A percentile compares a stretch with the other conserved stretches of the same genome.
These are phyloP conservation scores for Colletotrichum abscissum DNA, from an alignment of 2,329 filamentous ascomycete species.

Conservation along the genomic window DNA sequence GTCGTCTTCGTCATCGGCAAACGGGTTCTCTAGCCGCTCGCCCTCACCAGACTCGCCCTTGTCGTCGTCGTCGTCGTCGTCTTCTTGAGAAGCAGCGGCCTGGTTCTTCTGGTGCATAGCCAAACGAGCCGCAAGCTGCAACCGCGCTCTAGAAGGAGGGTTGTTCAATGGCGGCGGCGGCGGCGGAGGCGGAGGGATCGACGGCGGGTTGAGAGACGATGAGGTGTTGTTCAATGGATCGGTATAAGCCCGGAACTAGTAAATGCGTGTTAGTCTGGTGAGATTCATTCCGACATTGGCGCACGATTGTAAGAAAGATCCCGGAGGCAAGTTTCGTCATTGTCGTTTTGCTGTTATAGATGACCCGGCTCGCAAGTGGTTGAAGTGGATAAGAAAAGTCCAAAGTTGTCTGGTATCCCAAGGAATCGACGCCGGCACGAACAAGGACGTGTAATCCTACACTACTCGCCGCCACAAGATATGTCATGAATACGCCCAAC, in stretches of 20 bases:
- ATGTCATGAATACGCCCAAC: slow-evolving; percentile 23
- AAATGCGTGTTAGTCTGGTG: slow-evolving; percentile 22
- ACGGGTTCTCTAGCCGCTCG: slow-evolving; percentile 57
- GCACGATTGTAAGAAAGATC: not conserved
- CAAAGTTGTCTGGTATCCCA: slow-evolving; percentile 35
- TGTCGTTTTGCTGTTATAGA: slow-evolving; percentile 9
- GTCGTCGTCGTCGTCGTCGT: slow-evolving; percentile 49
- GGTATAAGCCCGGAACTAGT: slow-evolving; percentile 69
- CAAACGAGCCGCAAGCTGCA: slow-evolving; percentile 90
- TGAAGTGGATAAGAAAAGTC: slow-evolving; percentile 27
- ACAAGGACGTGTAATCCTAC: slow-evolving; percentile 31
- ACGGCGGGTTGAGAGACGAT: slow-evolving; percentile 65
- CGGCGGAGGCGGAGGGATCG: slow-evolving; percentile 68
- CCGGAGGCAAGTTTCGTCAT: slow-evolving; percentile 29
- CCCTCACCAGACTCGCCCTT: slow-evolving; percentile 35
- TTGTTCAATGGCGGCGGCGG: slow-evolving; percentile 87
- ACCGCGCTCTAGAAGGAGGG: slow-evolving; percentile 85
- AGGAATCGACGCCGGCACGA: slow-evolving; percentile 30
- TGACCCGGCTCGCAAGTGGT: slow-evolving; percentile 1
- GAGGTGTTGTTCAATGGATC: slow-evolving; percentile 62
- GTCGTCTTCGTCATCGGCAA: slow-evolving; percentile 67
- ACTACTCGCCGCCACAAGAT: slow-evolving; percentile 27
- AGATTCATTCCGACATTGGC: not conserved
- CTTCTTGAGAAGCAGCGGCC: slow-evolving; percentile 54
- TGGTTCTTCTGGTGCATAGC: slow-evolving; percentile 78